phyloP scores from a whole-genome alignment of 495 filamentous ascomycete species.

The Penicillium salamii region DNA sequence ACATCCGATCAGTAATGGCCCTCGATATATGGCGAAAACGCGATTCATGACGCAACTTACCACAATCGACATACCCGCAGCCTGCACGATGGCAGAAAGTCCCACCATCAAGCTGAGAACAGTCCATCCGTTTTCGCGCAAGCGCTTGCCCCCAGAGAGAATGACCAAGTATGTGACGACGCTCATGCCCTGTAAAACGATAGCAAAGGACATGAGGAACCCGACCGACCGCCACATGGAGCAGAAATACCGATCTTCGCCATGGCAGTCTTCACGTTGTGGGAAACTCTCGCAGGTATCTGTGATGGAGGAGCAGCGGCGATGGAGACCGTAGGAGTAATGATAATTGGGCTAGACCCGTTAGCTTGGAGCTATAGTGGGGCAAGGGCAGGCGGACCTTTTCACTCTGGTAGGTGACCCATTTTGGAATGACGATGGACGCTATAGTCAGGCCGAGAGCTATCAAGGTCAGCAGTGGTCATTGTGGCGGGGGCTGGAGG shows the following conservation, averaged over 20 bases:
- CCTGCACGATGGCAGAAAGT: slow-evolving; percentile 59
- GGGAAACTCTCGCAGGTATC: slow-evolving; percentile 58
- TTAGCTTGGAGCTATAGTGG: neutral
- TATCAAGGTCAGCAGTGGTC: slow-evolving; percentile 28
- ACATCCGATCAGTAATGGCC: neutral
- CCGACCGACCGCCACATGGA: slow-evolving; percentile 85
- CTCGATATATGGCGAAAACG: neutral
- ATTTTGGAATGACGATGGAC: slow-evolving; percentile 70
- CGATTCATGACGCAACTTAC: slow-evolving; percentile 48
- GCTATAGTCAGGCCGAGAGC: slow-evolving; percentile 75
- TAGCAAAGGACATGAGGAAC: slow-evolving; percentile 79
- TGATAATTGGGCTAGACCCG: slow-evolving; percentile 41
- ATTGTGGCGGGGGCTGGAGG: neutral
- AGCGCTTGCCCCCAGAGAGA: slow-evolving; percentile 70
- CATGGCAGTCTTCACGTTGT: slow-evolving; percentile 63
- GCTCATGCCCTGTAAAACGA: slow-evolving; percentile 71
- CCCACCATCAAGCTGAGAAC: slow-evolving; percentile 62
- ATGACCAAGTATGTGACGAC: slow-evolving; percentile 73
- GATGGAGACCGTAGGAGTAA: slow-evolving; percentile 76
- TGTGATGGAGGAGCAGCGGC: slow-evolving; percentile 68
- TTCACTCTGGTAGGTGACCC: slow-evolving; percentile 71
- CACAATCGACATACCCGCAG: slow-evolving; percentile 71
- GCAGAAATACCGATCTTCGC: slow-evolving; percentile 75
- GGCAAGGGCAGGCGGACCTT: slow-evolving; percentile 37
- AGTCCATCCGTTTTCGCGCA: slow-evolving; percentile 76